Evolutionary conservation across 306 rosid species (phyloP).

Genomic region (Alnus rubra): DNA sequence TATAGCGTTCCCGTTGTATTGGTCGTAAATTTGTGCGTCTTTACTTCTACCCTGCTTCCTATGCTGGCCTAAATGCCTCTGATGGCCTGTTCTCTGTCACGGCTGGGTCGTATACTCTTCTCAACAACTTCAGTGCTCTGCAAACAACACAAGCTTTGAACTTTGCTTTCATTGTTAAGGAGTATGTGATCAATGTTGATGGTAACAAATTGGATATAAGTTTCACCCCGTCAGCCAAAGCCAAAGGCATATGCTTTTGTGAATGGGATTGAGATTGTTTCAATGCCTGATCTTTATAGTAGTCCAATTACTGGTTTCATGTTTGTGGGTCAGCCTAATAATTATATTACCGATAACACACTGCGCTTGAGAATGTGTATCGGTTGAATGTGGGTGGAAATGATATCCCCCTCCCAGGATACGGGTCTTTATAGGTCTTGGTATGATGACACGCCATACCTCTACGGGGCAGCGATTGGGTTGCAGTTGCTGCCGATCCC

Average conservation of each 20-base stretch:
- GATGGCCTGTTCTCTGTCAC: constrained; percentile 57
- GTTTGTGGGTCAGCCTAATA: constrained; percentile 46
- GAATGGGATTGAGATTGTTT: constrained; percentile 92
- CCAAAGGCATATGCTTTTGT: constrained; percentile 75
- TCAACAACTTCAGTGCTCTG: constrained; percentile 69
- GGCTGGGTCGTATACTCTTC: constrained; percentile 54
- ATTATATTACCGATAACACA: constrained; percentile 51
- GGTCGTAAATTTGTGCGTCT: constrained; percentile 78
- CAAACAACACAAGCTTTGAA: constrained; percentile 69
- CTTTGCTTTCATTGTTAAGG: constrained; percentile 56
- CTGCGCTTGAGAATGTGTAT: constrained; percentile 72
- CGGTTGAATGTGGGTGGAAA: constrained; percentile 88
- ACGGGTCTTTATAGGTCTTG: constrained; percentile 86
- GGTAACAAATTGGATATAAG: constrained; percentile 61
- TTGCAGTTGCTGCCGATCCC: constrained; percentile 51
- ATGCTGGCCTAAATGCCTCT: constrained; percentile 49
- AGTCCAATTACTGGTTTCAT: constrained; percentile 31
- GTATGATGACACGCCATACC: constrained; percentile 58
- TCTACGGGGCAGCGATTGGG: constrained; percentile 75
- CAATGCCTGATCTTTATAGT: constrained; percentile 79
- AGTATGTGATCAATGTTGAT: constrained; percentile 60
- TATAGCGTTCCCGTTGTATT: constrained; percentile 71
- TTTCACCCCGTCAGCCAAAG: constrained; percentile 58
- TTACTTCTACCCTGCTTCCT: constrained; percentile 75
- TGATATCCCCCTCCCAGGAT: constrained; percentile 71